A percentile compares a stretch with the other conserved stretches of the same genome.
Evolutionary conservation across 2,329 filamentous ascomycete genomes (phyloP).

Genomic region (Exophiala lecanii-corni): DNA sequence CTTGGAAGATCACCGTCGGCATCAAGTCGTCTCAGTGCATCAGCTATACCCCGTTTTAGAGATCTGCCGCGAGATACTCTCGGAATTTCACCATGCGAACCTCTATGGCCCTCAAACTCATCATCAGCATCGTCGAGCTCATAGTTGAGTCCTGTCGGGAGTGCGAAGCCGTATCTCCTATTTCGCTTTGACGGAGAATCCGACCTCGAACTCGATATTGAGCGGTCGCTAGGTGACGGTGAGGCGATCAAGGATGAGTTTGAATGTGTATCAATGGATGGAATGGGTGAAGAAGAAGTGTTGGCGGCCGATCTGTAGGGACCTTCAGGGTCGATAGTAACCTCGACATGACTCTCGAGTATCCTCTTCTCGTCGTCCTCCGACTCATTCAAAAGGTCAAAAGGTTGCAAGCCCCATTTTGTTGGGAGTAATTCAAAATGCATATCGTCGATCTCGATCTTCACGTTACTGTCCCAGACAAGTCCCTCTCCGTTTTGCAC

Average conservation of each 20-base stretch:
- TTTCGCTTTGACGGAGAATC: conserved; percentile 5
- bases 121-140: conserved; percentile 14
- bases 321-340: conserved; percentile 15
- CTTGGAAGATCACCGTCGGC: neutral
- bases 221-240: neutral
- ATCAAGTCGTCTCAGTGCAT: neutral
- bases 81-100: neutral
- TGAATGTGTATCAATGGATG: too few relatives aligned
- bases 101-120: conserved; percentile 4
- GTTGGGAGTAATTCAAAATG: conserved; percentile 1
- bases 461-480: conserved; percentile 25
- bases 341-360: conserved; percentile 21
- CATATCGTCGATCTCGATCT: conserved; percentile 20
- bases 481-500: conserved; percentile 13
- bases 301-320: conserved; percentile 4
- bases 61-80: conserved; percentile 10
- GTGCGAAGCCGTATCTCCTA: conserved; percentile 8
- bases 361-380: conserved; percentile 12
- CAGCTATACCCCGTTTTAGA: conserved; percentile 4
- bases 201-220: neutral
- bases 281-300: conserved; percentile 5
- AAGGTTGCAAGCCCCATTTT: neutral
- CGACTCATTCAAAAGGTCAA: neutral
- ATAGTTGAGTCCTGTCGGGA: conserved; percentile 1
- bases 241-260: too few relatives aligned